These are phyloP conservation scores for Aspergillus sparsus DNA, from an alignment of 495 filamentous ascomycete genomes.

Conservation along the genomic window DNA sequence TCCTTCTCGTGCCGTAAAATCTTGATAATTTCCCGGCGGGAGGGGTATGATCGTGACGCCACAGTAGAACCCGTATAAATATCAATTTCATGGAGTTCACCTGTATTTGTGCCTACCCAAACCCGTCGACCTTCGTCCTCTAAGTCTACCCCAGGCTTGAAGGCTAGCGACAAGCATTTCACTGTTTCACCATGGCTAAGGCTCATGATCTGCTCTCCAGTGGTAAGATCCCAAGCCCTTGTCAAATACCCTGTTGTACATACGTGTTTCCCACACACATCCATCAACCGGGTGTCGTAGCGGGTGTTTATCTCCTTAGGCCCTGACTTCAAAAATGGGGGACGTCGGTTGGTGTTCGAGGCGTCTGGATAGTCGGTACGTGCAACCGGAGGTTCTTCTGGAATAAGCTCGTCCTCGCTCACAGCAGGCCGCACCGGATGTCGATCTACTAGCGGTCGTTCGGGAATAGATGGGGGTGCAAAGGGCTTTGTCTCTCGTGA, in stretches of 20 bases:
- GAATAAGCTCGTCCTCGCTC: slow-evolving; percentile 32
- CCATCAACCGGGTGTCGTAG: slow-evolving; percentile 80
- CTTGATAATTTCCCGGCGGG: slow-evolving; percentile 78
- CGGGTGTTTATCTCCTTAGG: slow-evolving; percentile 75
- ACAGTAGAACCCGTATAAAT: slow-evolving; percentile 67
- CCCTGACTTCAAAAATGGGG: slow-evolving; percentile 70
- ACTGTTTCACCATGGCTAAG: slow-evolving; percentile 75
- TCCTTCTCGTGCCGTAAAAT: slow-evolving; percentile 85
- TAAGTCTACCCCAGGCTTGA: slow-evolving; percentile 74
- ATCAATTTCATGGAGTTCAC: slow-evolving; percentile 88
- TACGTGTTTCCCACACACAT: slow-evolving; percentile 82
- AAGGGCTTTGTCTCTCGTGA: slow-evolving; percentile 33
- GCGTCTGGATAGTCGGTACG: slow-evolving; percentile 76
- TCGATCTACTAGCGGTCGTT: slow-evolving; percentile 27
- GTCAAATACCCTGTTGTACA: slow-evolving; percentile 85
- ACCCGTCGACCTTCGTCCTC: slow-evolving; percentile 78
- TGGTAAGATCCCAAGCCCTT: slow-evolving; percentile 79
- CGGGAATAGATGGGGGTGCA: slow-evolving; percentile 22
- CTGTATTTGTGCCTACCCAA: slow-evolving; percentile 89
- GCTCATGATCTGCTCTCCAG: slow-evolving; percentile 78
- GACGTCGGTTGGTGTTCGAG: slow-evolving; percentile 79
- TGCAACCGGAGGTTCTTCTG: slow-evolving; percentile 34
- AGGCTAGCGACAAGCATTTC: slow-evolving; percentile 76
- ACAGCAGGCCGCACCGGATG: slow-evolving; percentile 17
- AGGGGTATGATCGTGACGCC: slow-evolving; percentile 68